A percentile compares a stretch with the other conserved stretches of the same genome.
phyloP scores from a whole-genome alignment of 2,329 filamentous ascomycete genomes.

The Geosmithia flava region DNA sequence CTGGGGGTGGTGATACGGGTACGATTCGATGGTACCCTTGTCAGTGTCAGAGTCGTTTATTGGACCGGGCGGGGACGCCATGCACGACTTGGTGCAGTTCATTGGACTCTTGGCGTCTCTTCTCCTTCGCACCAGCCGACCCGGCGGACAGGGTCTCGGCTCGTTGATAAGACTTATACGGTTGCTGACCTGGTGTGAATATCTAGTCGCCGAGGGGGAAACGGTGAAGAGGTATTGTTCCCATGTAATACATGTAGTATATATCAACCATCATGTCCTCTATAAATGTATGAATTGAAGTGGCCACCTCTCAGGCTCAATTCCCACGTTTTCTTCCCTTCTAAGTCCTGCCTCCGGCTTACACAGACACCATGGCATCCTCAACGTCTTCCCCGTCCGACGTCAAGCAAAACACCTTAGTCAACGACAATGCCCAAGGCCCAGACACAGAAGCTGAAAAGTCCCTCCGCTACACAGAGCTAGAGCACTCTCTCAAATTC shows the following conservation, averaged over 20 bases:
- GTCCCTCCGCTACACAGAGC: not conserved
- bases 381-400: not conserved
- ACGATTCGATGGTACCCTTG: not conserved
- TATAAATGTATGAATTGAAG: not conserved
- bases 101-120: too few relatives aligned
- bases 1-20: not conserved
- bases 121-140: not conserved
- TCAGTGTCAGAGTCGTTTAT: not conserved
- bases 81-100: not conserved
- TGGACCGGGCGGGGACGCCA: not conserved
- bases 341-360: not conserved
- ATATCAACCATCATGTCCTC: not conserved
- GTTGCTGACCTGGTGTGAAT: not conserved
- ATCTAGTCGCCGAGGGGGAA: not conserved
- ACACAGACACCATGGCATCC: not conserved
- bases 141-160: not conserved
- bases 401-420: not conserved
- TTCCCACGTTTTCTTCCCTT: too few relatives aligned
- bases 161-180: not conserved
- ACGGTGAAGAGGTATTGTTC: not conserved
- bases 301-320: too few relatives aligned
- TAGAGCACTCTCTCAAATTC: not conserved
- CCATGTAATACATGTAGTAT: not conserved
- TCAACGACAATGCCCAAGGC: not conserved
- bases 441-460: not conserved